Conservation (phyloP, 108 stramenopile species). For the Discostella stelligeroides region DNA sequence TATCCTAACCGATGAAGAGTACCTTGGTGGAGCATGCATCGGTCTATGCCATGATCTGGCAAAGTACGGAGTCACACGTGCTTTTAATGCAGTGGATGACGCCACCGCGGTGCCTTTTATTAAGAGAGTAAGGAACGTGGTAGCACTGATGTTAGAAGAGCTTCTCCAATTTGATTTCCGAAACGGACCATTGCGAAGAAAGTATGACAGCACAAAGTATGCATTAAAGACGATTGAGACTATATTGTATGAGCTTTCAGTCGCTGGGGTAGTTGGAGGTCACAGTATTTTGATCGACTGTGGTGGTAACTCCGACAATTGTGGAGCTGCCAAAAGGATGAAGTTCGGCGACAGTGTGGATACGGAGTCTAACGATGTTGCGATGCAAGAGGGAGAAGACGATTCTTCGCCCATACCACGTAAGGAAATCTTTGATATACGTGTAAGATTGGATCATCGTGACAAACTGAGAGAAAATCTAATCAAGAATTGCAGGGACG, state of each 20-base stretch:
- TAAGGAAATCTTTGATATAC: slow-evolving; percentile 64
- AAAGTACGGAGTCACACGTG: slow-evolving; percentile 71
- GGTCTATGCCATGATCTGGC: slow-evolving; percentile 70
- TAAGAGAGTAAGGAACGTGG: slow-evolving; percentile 56
- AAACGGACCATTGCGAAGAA: slow-evolving; percentile 90
- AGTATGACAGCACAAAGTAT: slow-evolving; percentile 88
- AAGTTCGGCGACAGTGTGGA: slow-evolving; percentile 28
- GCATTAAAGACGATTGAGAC: slow-evolving; percentile 80
- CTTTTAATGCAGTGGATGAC: slow-evolving; percentile 46
- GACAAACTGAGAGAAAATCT: slow-evolving; percentile 85
- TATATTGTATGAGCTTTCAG: slow-evolving; percentile 82
- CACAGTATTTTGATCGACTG: not conserved
- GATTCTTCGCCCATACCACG: slow-evolving; percentile 19
- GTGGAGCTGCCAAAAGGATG: slow-evolving; percentile 14
- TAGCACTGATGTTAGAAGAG: slow-evolving; percentile 60
- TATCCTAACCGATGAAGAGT: slow-evolving; percentile 78
- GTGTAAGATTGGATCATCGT: slow-evolving; percentile 73
- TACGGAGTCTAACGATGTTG: slow-evolving; percentile 14
- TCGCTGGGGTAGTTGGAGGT: slow-evolving; percentile 52
- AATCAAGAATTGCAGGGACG: slow-evolving; percentile 89
- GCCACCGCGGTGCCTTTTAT: slow-evolving; percentile 54
- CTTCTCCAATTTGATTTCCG: slow-evolving; percentile 89
- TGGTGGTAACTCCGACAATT: not conserved
- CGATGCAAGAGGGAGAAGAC: slow-evolving; percentile 18
- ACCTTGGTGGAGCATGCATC: slow-evolving; percentile 77